Percentiles rank a stretch among this genome's conserved stretches.
phyloP scores from a whole-genome alignment of 2,329 filamentous ascomycete species.

The Colletotrichum incanum region DNA sequence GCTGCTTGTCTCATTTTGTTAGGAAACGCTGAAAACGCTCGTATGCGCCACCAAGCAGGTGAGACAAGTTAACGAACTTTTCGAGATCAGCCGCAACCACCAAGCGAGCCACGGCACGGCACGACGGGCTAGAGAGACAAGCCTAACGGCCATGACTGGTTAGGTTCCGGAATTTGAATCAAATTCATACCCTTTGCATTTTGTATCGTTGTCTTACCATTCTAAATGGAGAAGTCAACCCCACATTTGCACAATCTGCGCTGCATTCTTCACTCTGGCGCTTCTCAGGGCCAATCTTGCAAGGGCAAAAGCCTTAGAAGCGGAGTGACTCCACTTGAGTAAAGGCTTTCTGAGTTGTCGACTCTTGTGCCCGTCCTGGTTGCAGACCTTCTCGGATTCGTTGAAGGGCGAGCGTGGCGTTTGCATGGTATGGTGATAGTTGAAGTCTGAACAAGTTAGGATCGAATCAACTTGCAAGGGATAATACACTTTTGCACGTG shows the following conservation, averaged over 20 bases:
- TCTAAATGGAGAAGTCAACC: too few species aligned
- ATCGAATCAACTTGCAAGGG: too few species aligned
- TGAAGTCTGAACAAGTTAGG: too few species aligned
- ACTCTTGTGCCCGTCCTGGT: not conserved
- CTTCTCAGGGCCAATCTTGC: not conserved
- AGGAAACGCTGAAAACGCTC: too few species aligned
- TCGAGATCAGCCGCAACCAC: too few species aligned
- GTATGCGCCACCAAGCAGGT: too few species aligned
- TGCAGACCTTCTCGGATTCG: not conserved
- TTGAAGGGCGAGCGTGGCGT: not conserved
- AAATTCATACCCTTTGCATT: not conserved
- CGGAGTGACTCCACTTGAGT: not conserved
- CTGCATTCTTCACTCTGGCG: not conserved
- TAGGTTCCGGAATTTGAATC: not conserved
- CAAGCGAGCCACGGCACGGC: too few species aligned
- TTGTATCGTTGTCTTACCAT: not conserved
- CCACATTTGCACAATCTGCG: not conserved
- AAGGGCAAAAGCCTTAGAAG: too few species aligned
- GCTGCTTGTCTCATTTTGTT: too few species aligned
- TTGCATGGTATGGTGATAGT: not conserved
- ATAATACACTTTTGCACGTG: too few species aligned
- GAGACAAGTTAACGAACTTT: too few species aligned
- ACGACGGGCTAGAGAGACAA: too few species aligned
- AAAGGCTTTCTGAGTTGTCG: not conserved
- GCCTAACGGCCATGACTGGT: not conserved